Evolutionary conservation across 2,329 filamentous ascomycete genomes (phyloP).

Genomic region (Apiospora rasikravindrae): DNA sequence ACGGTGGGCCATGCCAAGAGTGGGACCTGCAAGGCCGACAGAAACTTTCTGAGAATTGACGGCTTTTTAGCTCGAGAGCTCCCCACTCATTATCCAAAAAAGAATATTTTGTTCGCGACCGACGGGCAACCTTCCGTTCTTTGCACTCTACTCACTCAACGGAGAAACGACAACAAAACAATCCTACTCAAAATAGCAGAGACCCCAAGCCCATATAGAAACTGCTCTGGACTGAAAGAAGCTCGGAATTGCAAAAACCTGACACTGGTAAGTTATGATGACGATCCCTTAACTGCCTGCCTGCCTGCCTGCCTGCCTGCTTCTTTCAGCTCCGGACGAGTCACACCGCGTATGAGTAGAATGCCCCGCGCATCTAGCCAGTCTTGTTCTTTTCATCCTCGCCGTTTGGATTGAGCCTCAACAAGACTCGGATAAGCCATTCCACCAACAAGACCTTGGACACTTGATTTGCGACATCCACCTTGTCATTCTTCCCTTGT

Average conservation of each 20-base stretch:
- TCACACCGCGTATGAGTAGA: slow-evolving; percentile 1
- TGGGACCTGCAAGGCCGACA: slow-evolving; percentile 6
- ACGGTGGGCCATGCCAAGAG: background rate
- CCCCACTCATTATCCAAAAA: slow-evolving; percentile 7
- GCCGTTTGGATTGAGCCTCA: background rate
- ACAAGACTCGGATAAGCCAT: background rate
- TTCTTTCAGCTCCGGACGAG: background rate
- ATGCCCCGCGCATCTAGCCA: slow-evolving; percentile 4
- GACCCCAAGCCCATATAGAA: background rate
- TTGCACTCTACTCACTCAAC: background rate
- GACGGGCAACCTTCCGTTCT: background rate
- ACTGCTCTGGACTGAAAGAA: background rate
- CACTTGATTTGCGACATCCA: background rate
- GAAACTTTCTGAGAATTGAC: background rate
- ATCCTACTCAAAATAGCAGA: background rate
- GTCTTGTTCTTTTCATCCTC: background rate
- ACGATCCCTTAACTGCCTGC: background rate
- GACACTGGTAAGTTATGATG: background rate
- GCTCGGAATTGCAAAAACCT: background rate
- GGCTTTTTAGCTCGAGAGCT: slow-evolving; percentile 1
- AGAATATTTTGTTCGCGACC: slow-evolving; percentile 16
- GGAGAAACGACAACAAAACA: background rate
- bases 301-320: background rate
- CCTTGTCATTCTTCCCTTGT: background rate
- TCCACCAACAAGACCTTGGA: background rate